phyloP scores from a whole-genome alignment of 352 stramenopile genomes.

The Hyphochytrium catenoides region DNA sequence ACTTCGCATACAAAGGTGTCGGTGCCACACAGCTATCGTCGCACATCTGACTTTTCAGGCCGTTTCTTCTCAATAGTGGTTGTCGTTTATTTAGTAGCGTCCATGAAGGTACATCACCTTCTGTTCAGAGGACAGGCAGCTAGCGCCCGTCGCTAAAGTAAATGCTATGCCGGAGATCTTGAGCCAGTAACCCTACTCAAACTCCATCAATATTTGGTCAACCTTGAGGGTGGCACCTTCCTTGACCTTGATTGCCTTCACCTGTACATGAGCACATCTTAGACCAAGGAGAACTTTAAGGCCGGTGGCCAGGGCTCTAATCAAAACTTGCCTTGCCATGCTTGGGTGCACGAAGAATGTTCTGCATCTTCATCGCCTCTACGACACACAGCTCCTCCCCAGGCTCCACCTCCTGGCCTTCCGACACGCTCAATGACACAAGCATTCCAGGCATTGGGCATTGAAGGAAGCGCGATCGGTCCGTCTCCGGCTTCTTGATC shows the following conservation, averaged over 20 bases:
- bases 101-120: too few species aligned
- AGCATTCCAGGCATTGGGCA: constrained; percentile 88
- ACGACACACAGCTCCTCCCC: constrained; percentile 81
- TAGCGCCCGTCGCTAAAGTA: too few species aligned
- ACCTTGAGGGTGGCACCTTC: constrained; percentile 70
- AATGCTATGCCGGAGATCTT: too few species aligned
- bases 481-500: constrained; percentile 62
- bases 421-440: constrained; percentile 43
- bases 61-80: too few species aligned
- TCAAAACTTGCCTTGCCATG: constrained; percentile 16
- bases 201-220: constrained; percentile 72
- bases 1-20: too few species aligned
- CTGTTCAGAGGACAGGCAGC: too few species aligned
- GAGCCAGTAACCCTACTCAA: too few species aligned
- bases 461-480: constrained; percentile 68
- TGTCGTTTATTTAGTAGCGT: too few species aligned
- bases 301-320: not conserved
- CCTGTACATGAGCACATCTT: too few species aligned
- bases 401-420: constrained; percentile 72
- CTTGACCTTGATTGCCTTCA: constrained; percentile 47
- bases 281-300: constrained; percentile 7
- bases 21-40: too few species aligned
- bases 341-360: constrained; percentile 74
- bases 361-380: constrained; percentile 98
- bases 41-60: too few species aligned